These are phyloP conservation scores for Amanita jacksonii DNA, from an alignment of 768 basidiomycete genomes.

Conservation along the genomic window DNA sequence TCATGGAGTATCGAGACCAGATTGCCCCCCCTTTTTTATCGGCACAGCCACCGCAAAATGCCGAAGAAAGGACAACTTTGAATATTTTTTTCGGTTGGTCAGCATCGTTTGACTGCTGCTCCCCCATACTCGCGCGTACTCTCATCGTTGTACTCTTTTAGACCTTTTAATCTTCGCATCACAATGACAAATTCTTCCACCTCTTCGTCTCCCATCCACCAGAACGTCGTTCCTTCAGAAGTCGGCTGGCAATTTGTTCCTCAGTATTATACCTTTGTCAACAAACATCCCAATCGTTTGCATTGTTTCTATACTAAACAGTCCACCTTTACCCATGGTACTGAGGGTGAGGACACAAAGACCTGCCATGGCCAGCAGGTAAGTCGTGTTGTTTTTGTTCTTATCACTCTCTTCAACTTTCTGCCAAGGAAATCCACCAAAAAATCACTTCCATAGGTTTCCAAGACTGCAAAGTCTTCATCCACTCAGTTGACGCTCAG, in stretches of 20 bases:
- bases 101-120: slow-evolving; percentile 19
- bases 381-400: slow-evolving; percentile 17
- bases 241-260: slow-evolving; percentile 99
- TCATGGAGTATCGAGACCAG: neutral
- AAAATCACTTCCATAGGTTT: slow-evolving; percentile 93
- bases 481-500: slow-evolving; percentile 97
- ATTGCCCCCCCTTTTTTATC: neutral
- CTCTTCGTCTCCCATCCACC: slow-evolving; percentile 36
- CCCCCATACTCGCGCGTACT: slow-evolving; percentile 8
- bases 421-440: slow-evolving; percentile 85
- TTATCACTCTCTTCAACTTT: slow-evolving; percentile 1
- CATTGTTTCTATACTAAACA: slow-evolving; percentile 99
- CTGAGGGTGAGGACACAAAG: slow-evolving; percentile 89
- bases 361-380: slow-evolving; percentile 93
- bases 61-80: slow-evolving; percentile 24
- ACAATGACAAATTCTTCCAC: slow-evolving; percentile 28
- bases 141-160: slow-evolving; percentile 27
- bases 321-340: slow-evolving; percentile 95
- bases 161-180: slow-evolving; percentile 19
- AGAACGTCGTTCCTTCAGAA: slow-evolving; percentile 79
- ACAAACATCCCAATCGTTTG: slow-evolving; percentile 92
- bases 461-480: slow-evolving; percentile 97
- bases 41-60: slow-evolving; percentile 13
- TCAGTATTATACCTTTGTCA: slow-evolving; percentile 98
- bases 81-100: slow-evolving; percentile 22